Evolutionary conservation across 495 filamentous ascomycete genomes (phyloP).

Genomic region (Xylaria grammica): DNA sequence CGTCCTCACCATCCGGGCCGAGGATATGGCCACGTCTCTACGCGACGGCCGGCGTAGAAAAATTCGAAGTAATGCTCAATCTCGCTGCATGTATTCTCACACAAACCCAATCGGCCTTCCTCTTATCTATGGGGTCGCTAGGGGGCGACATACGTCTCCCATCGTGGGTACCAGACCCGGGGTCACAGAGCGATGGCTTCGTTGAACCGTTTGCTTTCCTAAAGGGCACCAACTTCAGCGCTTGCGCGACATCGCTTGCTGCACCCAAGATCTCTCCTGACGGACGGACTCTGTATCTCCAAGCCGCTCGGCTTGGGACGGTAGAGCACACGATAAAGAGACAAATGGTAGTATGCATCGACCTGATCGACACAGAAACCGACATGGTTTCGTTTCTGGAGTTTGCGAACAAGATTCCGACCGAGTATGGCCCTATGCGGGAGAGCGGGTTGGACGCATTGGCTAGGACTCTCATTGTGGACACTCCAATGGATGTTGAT

Average conservation of each 20-base stretch:
- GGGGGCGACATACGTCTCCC: not conserved
- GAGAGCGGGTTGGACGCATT: slow-evolving; percentile 1
- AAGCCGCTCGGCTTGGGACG: not conserved
- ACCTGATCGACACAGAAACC: not conserved
- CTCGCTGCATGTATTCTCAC: slow-evolving; percentile 2
- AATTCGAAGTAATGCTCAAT: slow-evolving; percentile 1
- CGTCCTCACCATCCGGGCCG: not conserved
- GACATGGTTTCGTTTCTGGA: not conserved
- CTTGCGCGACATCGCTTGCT: slow-evolving; percentile 2
- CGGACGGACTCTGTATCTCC: slow-evolving; percentile 4
- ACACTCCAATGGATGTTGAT: not conserved
- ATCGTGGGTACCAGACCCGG: not conserved
- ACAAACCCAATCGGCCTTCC: not conserved
- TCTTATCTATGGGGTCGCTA: not conserved
- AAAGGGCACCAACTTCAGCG: not conserved
- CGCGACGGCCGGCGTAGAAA: not conserved
- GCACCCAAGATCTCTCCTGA: slow-evolving; percentile 6
- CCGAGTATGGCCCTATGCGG: not conserved
- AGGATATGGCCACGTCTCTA: not conserved
- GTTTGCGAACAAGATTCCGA: not conserved
- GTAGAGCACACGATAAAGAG: not conserved
- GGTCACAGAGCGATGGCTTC: not conserved
- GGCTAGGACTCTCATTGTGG: not conserved
- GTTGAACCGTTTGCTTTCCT: not conserved
- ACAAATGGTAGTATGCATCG: not conserved